phyloP scores from a whole-genome alignment of 371 early-diverging fungal species.

The Mitosporidium daphniae region DNA sequence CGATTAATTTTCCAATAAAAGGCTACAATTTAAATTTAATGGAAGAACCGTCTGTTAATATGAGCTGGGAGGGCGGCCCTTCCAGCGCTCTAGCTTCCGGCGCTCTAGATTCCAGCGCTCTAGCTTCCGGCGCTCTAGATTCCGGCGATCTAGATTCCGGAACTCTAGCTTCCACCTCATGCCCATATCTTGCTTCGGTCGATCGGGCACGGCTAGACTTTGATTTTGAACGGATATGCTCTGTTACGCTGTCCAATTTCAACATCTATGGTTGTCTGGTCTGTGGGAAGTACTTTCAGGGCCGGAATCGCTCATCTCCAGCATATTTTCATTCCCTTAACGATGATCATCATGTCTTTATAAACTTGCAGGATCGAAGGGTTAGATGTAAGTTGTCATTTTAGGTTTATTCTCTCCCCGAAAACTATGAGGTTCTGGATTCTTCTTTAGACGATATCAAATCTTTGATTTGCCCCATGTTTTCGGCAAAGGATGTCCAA shows the following conservation, averaged over 20 bases:
- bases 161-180: too few relatives aligned
- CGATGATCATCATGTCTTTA: constrained; percentile 74
- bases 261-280: constrained; percentile 85
- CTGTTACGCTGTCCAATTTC: constrained; percentile 46
- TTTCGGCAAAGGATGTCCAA: constrained; percentile 23
- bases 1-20: too few relatives aligned
- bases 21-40: too few relatives aligned
- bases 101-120: too few relatives aligned
- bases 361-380: constrained; percentile 46
- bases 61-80: too few relatives aligned
- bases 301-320: constrained; percentile 49
- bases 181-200: too few relatives aligned
- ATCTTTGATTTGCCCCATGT: constrained; percentile 40
- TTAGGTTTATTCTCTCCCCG: constrained; percentile 63
- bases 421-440: constrained; percentile 53
- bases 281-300: constrained; percentile 83
- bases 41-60: too few relatives aligned
- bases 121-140: too few relatives aligned
- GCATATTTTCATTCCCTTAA: constrained; percentile 75
- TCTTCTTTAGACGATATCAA: constrained; percentile 56
- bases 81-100: too few relatives aligned
- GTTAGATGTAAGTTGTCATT: too few relatives aligned
- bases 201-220: constrained; percentile 25
- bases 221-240: constrained; percentile 84
- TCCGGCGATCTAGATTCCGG: too few relatives aligned